Base-by-base conservation (phyloP, 805 yeast species). In the Hanseniaspora vineae region DNA sequence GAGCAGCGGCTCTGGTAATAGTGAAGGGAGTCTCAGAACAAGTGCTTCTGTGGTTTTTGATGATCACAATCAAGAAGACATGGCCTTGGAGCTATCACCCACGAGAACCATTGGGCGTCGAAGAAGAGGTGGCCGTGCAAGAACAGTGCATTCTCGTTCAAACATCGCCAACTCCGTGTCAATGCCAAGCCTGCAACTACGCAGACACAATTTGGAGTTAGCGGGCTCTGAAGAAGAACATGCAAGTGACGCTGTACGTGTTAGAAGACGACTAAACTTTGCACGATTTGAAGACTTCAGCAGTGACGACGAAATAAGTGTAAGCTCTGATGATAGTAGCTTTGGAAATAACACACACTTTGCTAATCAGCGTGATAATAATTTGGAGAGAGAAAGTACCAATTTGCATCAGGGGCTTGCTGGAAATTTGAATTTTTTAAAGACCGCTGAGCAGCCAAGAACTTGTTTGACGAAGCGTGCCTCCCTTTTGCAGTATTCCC, bases 191-290 rank as follows among this genome's bases (percentile, higher is more conserved):
- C 15, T 33, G 37, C 15, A 33, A 13, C 9, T 33, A 11, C 37
- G 15, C 14, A 33, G 37, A 23, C 29, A 23, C 29, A 23, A 23
- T 23, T 23, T 23, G 29, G 29, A 23, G n/a, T 8, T 23, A 8
- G 29, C 29, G 8, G 29, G 29, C 29, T 23, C 29, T 23, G 4
- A 4, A 23, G 29, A 23, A 23, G 29, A 23, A 8, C 29, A 5
- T 33, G 37, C 37, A 10, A 33, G 12, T 13, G 15, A 33, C 37
- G 9, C 37, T 33, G 14, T 33, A 33, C 14, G 37, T 13, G 37
- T n/a, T 5, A 33, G 37, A 33, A 33, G 37, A 10, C 14, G 85
- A 51, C 88, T 81, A 15, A 69, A 76, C 6, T 65, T 67, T 42
- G 78, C 83, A 2, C 75, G 77, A 0, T 67, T 81, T 35, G 50